Percentiles rank a stretch among this genome's conserved stretches.
Evolutionary conservation across 23 red algal genomes (phyloP).

Genomic region (Rhodosorus marinus): DNA sequence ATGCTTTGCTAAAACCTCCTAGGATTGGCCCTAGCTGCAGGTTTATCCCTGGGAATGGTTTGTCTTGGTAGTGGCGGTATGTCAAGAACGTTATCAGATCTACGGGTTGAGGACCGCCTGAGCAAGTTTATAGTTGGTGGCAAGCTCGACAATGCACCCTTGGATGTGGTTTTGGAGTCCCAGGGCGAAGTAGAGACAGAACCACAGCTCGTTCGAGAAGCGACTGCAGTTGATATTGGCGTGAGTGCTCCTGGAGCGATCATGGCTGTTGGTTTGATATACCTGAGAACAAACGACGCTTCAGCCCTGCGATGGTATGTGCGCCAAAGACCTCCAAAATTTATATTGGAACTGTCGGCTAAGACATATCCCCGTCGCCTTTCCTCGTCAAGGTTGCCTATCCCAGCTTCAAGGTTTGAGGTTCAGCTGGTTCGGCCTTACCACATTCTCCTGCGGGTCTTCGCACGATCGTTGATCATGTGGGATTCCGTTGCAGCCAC

Average conservation of each 20-base stretch:
- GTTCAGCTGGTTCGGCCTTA: slow-evolving; percentile 55
- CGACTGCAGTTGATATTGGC: slow-evolving; percentile 20
- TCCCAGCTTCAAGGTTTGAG: slow-evolving; percentile 21
- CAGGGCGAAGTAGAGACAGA: slow-evolving; percentile 20
- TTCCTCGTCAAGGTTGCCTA: too few species aligned
- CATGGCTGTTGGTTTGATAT: slow-evolving; percentile 43
- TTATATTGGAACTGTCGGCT: too few species aligned
- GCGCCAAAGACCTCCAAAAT: too few species aligned
- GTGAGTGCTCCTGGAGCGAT: slow-evolving; percentile 51
- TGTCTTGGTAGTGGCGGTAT: slow-evolving; percentile 27
- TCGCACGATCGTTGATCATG: slow-evolving; percentile 52
- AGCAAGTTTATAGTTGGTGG: slow-evolving; percentile 32
- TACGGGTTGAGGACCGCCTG: slow-evolving; percentile 15
- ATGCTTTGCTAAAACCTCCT: too few species aligned
- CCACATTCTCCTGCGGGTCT: slow-evolving; percentile 36
- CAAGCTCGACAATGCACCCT: not conserved
- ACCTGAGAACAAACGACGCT: slow-evolving; percentile 41
- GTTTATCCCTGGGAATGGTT: too few species aligned
- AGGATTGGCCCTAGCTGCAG: too few species aligned
- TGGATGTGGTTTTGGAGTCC: slow-evolving; percentile 5
- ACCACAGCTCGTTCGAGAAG: slow-evolving; percentile 32
- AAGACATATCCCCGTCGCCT: too few species aligned
- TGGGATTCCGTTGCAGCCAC: slow-evolving; percentile 61
- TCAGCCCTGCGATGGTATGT: slow-evolving; percentile 19
- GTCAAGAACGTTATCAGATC: slow-evolving; percentile 19